Conservation (phyloP, 768 basidiomycete genomes). For the Suillus variegatus region DNA sequence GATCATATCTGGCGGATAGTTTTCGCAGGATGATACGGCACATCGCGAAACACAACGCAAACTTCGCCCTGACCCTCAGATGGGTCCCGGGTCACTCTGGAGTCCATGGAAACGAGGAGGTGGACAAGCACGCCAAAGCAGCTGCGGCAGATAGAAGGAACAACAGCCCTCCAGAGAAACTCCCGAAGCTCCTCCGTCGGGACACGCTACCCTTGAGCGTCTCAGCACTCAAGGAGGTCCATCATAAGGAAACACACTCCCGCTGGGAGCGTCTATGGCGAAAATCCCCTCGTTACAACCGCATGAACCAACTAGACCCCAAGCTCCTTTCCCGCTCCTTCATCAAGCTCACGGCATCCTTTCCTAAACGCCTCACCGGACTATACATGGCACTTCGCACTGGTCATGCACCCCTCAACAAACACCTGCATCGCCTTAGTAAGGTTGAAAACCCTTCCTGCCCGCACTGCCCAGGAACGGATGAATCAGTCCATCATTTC, state of each 20-base stretch:
- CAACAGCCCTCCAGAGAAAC: not conserved
- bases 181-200: not conserved
- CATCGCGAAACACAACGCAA: too few species aligned
- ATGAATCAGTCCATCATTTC: too few species aligned
- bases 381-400: constrained; percentile 32
- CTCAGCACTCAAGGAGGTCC: not conserved
- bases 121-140: constrained; percentile 3
- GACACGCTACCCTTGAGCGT: not conserved
- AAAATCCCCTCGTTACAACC: too few species aligned
- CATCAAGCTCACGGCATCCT: not conserved
- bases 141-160: not conserved
- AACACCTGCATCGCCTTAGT: constrained; percentile 30
- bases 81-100: constrained; percentile 5
- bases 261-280: too few species aligned
- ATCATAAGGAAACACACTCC: too few species aligned
- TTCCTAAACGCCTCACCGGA: constrained; percentile 19
- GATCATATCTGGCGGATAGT: constrained; percentile 13
- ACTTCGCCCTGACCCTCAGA: not conserved
- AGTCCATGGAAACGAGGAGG: not conserved
- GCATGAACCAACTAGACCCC: too few species aligned
- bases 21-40: not conserved
- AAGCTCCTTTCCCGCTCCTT: too few species aligned
- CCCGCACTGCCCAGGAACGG: too few species aligned
- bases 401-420: constrained; percentile 30
- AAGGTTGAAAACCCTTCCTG: too few species aligned